phyloP scores from a whole-genome alignment of 2,329 filamentous ascomycete species.

The Pyricularia pennisetigena region DNA sequence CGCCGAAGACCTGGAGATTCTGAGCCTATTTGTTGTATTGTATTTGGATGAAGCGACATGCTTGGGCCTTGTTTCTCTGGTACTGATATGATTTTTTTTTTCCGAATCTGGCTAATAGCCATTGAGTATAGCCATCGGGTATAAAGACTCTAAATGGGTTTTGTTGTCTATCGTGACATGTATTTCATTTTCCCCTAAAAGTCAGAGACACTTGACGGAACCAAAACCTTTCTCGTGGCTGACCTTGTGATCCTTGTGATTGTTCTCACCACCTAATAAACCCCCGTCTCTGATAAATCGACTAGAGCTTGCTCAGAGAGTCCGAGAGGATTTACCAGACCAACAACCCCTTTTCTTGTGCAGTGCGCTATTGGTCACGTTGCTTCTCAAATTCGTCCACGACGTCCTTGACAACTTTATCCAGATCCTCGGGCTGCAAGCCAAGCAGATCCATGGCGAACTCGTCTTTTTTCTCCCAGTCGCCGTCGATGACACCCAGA shows the following conservation, averaged over 20 bases:
- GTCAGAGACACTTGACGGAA: neutral
- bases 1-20: too few relatives aligned
- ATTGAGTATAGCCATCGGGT: neutral
- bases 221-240: neutral
- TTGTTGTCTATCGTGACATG: neutral
- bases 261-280: neutral
- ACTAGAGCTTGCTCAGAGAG: neutral
- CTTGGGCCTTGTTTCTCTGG: neutral
- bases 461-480: conserved; percentile 33
- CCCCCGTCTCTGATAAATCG: neutral
- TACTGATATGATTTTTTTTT: neutral
- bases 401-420: conserved; percentile 28
- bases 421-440: conserved; percentile 34
- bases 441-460: conserved; percentile 38
- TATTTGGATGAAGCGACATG: neutral
- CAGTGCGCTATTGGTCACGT: neutral
- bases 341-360: neutral
- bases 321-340: neutral
- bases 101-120: neutral
- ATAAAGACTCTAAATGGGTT: neutral
- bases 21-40: neutral
- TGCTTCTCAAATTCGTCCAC: neutral
- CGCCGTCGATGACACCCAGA: conserved; percentile 34
- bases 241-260: neutral
- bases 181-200: neutral